Base-by-base conservation (phyloP, 108 stramenopile genomes). In the Pseudonitzschia multistriata region DNA sequence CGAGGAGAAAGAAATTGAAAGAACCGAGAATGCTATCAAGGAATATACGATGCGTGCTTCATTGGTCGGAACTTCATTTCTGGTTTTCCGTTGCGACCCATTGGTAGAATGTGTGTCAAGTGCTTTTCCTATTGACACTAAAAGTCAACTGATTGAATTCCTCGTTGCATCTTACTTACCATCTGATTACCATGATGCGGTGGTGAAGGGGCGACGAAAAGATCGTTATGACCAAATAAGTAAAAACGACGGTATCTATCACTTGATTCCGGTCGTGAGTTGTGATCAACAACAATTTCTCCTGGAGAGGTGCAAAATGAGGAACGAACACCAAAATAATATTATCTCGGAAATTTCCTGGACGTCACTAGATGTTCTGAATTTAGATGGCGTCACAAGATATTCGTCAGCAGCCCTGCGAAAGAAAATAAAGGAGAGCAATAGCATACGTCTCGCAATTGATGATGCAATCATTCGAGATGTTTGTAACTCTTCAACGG, bases 141-240 rank as follows among this genome's bases (percentile, higher is more conserved):
- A 53, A 10, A 62, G 33, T 37, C 35, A 71, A 73, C 74, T 73
- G 2, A 55, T 77, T 29, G 70, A 71, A 62, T 72, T 83, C 35
- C 19, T 83, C 39, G 66, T 83, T 29, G 68, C 74, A 30, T 78
- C 73, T 5, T 83, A 83, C 50, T 47, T 72, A 17, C 82, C 82
- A 48, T 19, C 52, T 0, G 37, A 57, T 17, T 70, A 70, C 28
- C 45, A 48, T 14, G 28, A 61, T 22, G 55, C 17, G 22, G 54
- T 57, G 8, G 6, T 57, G 13, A 33, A 15, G 11, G 68, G 52
- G 0, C 65, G 52, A 14, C 72, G 72, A 34, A 39, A 59, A 36
- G 28, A 33, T 64, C 36, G 21, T 1, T 52, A 49, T 15, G 62
- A 60, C 55, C 40, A 53, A 49, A 59, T 59, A n/a, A 47, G 39